Evolutionary conservation across 352 stramenopile genomes (phyloP), one percentile per base, ranked within the genome.

Genomic region (Phytophthora parvispora): DNA sequence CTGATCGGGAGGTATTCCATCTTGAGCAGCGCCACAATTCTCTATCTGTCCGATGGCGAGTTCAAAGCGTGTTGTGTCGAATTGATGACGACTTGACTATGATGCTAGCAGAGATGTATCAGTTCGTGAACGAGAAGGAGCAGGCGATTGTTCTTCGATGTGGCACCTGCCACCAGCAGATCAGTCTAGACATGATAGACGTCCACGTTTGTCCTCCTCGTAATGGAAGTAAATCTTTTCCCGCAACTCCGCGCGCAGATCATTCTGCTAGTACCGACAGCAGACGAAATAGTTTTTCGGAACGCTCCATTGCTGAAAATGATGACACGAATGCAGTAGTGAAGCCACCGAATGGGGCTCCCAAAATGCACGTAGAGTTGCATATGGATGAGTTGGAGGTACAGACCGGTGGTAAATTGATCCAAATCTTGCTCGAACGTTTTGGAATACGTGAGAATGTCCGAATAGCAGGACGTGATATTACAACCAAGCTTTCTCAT

Each of bases 111-210:
- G 83, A 91, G 53, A 71, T 87, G 4, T 81, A 84, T 29, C 67
- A 86, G 25, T 80, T 83, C 32, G 61, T 81, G 10, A 86, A 77
- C 36, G 83, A 91, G 51, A 81, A 90, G 29, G 74, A 89, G 50
- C 75, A 89, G 48, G 61, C 71, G 4, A 71, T 82, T 43, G 72
- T 74, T 34, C 82, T 92, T 50, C 83, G 75, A n/a, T 91, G 84
- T 24, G 82, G 81, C 18, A 85, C 77, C 28, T 92, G 84, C 42
- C 68, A 81, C 25, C 78, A 88, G 48, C 79, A 87, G 42, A 90
- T 91, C 32, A 77, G 59, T 18, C 72, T 92, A 16, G 83, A 89
- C 10, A 73, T 72, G 34, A 91, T 92, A 22, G 77, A 82, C 36
- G 60, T 71, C 22, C 84, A 92, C 47, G 72, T 89, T 15, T 92